A percentile compares a stretch with the other conserved stretches of the same genome.
phyloP scores from a whole-genome alignment of 306 rosid species.

The Quercus bicolor region DNA sequence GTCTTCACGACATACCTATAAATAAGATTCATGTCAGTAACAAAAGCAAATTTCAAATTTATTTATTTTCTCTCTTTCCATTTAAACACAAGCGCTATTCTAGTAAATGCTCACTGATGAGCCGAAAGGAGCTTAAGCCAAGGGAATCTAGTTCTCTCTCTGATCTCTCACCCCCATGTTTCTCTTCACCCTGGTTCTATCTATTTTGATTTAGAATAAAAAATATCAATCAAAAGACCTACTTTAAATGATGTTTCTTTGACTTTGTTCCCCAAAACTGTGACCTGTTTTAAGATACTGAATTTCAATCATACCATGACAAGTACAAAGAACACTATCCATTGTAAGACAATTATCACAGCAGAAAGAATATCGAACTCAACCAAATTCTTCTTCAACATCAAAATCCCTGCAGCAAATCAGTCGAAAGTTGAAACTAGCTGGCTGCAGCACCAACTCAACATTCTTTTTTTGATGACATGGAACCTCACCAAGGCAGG shows the following conservation, averaged over 20 bases:
- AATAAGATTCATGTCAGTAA: constrained; percentile 12
- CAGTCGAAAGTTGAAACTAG: neutral
- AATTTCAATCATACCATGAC: neutral
- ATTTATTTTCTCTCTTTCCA: neutral
- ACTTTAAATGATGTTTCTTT: neutral
- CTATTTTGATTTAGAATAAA: neutral
- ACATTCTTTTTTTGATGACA: neutral
- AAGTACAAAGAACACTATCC: neutral
- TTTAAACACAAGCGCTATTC: neutral
- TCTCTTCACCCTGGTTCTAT: neutral
- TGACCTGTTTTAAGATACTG: neutral
- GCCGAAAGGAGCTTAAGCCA: neutral
- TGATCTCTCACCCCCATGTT: neutral
- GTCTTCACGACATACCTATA: constrained; percentile 98
- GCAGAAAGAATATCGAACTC: neutral
- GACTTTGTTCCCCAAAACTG: neutral
- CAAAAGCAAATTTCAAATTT: constrained; percentile 3
- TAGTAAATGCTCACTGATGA: neutral
- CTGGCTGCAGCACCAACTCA: neutral
- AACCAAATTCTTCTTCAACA: neutral
- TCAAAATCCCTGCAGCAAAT: neutral
- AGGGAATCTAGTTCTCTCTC: neutral
- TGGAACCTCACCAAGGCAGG: no score
- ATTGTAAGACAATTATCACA: neutral
- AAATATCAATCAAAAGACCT: neutral